Evolutionary conservation across 257 asterid species (phyloP).

Genomic region (Solanum appendiculatum): DNA sequence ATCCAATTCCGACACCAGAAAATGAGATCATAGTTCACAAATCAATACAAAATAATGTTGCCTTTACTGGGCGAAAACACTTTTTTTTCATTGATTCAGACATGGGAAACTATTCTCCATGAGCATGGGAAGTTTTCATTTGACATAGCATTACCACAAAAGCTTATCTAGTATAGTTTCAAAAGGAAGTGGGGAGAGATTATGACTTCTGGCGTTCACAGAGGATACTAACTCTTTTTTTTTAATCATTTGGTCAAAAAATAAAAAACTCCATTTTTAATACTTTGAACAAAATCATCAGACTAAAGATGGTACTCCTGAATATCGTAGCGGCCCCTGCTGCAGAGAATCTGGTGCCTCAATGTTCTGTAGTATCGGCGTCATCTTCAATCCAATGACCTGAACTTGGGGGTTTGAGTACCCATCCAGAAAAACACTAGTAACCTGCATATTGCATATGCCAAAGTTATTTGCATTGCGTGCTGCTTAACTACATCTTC

Average conservation of each 20-base stretch:
- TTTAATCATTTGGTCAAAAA: too few species aligned
- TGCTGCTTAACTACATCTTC: not conserved
- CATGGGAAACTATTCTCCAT: not conserved
- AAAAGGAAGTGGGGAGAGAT: not conserved
- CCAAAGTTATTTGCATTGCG: not conserved
- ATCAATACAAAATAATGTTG: not conserved
- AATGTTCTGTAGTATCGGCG: conserved; percentile 34
- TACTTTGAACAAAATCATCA: not conserved
- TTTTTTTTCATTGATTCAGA: too few species aligned
- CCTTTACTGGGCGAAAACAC: too few species aligned
- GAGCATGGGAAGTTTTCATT: not conserved
- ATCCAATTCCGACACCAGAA: not conserved
- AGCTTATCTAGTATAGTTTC: not conserved
- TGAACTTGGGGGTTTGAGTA: conserved; percentile 65
- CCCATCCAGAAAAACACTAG: conserved; percentile 58
- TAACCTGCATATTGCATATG: conserved; percentile 31
- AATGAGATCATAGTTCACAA: not conserved
- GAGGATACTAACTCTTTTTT: not conserved
- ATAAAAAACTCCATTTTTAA: too few species aligned
- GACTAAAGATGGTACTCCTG: not conserved
- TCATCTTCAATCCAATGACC: conserved; percentile 64
- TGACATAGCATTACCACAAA: not conserved
- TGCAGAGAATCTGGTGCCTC: conserved; percentile 35
- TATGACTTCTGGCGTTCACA: not conserved
- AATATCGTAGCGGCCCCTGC: conserved; percentile 48